phyloP scores from a whole-genome alignment of 2,329 filamentous ascomycete species.

The Diaporthe ampelina region DNA sequence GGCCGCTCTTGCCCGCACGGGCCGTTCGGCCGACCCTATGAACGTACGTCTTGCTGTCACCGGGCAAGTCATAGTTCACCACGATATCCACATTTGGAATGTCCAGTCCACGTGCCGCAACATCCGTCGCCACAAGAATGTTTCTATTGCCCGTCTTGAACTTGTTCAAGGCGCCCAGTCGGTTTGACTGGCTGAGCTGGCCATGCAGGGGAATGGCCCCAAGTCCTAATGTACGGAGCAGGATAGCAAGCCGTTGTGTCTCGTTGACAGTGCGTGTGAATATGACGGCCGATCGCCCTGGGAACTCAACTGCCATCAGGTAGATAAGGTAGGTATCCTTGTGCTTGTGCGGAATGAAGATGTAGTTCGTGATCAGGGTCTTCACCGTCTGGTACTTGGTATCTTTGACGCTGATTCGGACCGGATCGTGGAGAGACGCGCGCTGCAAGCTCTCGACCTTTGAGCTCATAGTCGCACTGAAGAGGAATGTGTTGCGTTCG shows the following conservation, averaged over 20 bases:
- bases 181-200: conserved; percentile 88
- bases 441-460: conserved; percentile 95
- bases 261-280: conserved; percentile 95
- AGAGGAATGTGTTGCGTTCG: conserved; percentile 86
- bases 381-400: conserved; percentile 93
- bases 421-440: conserved; percentile 86
- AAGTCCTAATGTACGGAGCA: conserved; percentile 88
- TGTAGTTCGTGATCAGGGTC: conserved; percentile 86
- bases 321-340: conserved; percentile 94
- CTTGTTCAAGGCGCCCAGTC: conserved; percentile 89
- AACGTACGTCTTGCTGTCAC: conserved; percentile 91
- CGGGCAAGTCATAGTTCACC: conserved; percentile 78
- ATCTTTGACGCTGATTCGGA: conserved; percentile 84
- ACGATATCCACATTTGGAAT: conserved; percentile 84
- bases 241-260: conserved; percentile 85
- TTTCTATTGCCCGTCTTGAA: conserved; percentile 86
- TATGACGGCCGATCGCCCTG: conserved; percentile 88
- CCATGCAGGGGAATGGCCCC: conserved; percentile 94
- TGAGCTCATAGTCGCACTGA: conserved; percentile 93
- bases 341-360: conserved; percentile 87
- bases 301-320: conserved; percentile 82
- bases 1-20: conserved; percentile 85
- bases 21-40: conserved; percentile 92
- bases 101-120: conserved; percentile 93
- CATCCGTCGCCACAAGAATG: conserved; percentile 92